These are phyloP conservation scores for Leishmania martiniquensis DNA, from an alignment of 208 protist species.

Conservation along the genomic window DNA sequence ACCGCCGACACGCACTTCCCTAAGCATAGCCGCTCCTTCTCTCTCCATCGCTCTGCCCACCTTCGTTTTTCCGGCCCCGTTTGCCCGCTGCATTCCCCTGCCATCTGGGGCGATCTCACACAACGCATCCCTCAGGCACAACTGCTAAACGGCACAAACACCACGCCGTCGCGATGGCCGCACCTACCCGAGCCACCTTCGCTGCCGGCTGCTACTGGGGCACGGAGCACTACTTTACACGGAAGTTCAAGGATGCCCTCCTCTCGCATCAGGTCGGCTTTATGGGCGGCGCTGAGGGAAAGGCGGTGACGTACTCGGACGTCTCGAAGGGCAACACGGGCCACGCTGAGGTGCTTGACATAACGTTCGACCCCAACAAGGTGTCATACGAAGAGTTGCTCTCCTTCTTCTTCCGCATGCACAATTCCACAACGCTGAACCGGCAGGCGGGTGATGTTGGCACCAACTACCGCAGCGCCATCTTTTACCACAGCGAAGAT, in stretches of 20 bases:
- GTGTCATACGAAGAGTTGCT: conserved; percentile 89
- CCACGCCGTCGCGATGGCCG: conserved; percentile 8
- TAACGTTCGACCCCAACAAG: conserved; percentile 84
- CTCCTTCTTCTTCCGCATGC: conserved; percentile 93
- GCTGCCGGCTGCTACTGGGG: conserved; percentile 95
- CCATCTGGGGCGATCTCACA: background rate
- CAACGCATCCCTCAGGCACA: background rate
- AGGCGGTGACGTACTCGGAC: conserved; percentile 72
- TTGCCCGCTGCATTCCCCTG: no score
- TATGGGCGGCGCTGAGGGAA: conserved; percentile 71
- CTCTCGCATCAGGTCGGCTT: conserved; percentile 88
- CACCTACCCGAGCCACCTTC: conserved; percentile 70
- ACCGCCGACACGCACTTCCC: background rate
- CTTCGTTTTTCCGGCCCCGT: no score
- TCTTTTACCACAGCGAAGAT: conserved; percentile 92
- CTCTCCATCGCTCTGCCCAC: conserved; percentile 15
- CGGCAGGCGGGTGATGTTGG: conserved; percentile 92
- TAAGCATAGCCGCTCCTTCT: background rate
- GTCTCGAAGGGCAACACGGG: conserved; percentile 94
- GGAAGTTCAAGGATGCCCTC: conserved; percentile 82
- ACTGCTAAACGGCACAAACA: background rate
- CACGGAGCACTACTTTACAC: conserved; percentile 91
- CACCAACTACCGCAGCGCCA: conserved; percentile 94
- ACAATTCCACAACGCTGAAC: conserved; percentile 95
- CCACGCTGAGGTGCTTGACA: conserved; percentile 95